These are phyloP conservation scores for Zangia roseola DNA, from an alignment of 768 basidiomycete species.

Conservation along the genomic window DNA sequence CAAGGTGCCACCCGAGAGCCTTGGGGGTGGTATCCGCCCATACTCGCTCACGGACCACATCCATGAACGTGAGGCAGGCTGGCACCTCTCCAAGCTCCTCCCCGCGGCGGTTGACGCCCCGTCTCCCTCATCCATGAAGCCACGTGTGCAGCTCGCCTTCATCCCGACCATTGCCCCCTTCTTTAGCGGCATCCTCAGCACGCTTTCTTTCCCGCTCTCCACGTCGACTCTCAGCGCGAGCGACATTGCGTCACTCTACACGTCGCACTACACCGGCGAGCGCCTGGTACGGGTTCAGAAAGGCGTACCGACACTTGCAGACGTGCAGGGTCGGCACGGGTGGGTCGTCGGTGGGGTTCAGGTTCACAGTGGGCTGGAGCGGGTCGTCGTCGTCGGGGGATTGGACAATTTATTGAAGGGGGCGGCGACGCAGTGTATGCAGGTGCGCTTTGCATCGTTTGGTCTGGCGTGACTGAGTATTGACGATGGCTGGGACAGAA, in stretches of 20 bases:
- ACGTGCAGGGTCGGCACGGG: constrained; percentile 82
- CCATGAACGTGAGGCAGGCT: constrained; percentile 93
- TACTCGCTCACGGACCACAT: constrained; percentile 97
- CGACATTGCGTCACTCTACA: constrained; percentile 72
- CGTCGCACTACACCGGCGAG: constrained; percentile 75
- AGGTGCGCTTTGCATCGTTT: constrained; percentile 50
- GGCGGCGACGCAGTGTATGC: constrained; percentile 97
- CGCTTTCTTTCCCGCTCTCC: constrained; percentile 77
- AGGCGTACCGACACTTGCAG: constrained; percentile 68
- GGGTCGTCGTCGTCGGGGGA: constrained; percentile 94
- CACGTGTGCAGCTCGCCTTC: constrained; percentile 68
- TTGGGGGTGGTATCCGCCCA: constrained; percentile 74
- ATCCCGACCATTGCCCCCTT: constrained; percentile 86
- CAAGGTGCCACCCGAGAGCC: constrained; percentile 76
- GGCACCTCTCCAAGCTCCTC: constrained; percentile 72
- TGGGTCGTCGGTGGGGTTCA: constrained; percentile 94
- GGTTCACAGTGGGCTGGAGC: constrained; percentile 82
- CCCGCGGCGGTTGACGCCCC: background rate
- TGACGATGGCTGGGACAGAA: constrained; percentile 48
- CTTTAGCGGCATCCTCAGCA: constrained; percentile 95
- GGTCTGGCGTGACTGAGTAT: constrained; percentile 7
- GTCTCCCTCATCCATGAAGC: constrained; percentile 6
- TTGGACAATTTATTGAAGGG: constrained; percentile 97
- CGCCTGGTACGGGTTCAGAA: constrained; percentile 65
- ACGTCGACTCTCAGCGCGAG: constrained; percentile 58